These are phyloP conservation scores for Triticum timopheevii DNA, from an alignment of 176 grass and related monocot species.

Conservation along the genomic window DNA sequence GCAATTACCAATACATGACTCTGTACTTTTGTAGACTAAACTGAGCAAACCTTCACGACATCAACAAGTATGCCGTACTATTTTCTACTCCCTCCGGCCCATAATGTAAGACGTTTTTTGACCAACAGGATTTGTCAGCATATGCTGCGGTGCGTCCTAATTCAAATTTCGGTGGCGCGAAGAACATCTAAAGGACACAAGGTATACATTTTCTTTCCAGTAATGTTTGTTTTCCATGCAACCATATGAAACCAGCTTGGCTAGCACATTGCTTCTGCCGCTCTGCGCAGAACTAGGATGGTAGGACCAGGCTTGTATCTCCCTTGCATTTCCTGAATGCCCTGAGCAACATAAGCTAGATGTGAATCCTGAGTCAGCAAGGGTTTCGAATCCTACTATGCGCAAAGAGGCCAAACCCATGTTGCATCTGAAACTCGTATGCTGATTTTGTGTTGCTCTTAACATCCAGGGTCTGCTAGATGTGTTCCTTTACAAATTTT, in stretches of 20 bases:
- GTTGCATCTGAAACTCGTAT: not conserved
- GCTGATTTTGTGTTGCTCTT: not conserved
- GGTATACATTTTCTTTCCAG: not conserved
- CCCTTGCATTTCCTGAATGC: slow-evolving; percentile 21
- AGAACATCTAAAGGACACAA: slow-evolving; percentile 53
- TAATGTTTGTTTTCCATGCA: not conserved
- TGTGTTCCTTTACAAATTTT: not conserved
- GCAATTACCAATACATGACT: too few species aligned
- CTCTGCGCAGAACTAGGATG: not conserved
- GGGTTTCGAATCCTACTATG: not conserved
- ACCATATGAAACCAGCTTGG: not conserved
- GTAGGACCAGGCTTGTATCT: slow-evolving; percentile 16
- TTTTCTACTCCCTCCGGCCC: not conserved
- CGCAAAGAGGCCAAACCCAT: not conserved
- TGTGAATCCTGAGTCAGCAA: not conserved
- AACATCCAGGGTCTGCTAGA: slow-evolving; percentile 20
- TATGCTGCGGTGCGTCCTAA: slow-evolving; percentile 50
- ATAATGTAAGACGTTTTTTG: not conserved
- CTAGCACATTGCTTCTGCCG: slow-evolving; percentile 13
- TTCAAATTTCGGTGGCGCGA: slow-evolving; percentile 63
- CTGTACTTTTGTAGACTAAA: not conserved
- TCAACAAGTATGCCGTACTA: not conserved
- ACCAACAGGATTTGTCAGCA: slow-evolving; percentile 64
- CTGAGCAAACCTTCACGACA: not conserved
- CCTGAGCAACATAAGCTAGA: not conserved